A percentile compares a stretch with the other conserved stretches of the same genome.
Conservation (phyloP, 305 asterid genomes). For the Ilex paraguariensis region DNA sequence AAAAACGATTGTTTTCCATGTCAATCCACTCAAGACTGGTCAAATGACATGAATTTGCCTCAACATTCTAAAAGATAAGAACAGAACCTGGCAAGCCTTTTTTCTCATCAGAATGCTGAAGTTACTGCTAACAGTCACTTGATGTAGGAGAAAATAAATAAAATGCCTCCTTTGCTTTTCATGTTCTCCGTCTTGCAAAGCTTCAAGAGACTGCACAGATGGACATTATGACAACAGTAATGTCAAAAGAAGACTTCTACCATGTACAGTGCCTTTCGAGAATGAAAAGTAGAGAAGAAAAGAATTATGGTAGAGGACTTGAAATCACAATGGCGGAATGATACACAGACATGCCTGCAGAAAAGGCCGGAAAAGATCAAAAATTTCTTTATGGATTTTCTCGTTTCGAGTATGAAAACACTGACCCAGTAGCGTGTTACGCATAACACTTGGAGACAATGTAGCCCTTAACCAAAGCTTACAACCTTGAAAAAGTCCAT, state of each 20-base stretch:
- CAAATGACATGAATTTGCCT: conserved; percentile 12
- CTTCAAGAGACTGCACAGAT: conserved; percentile 87
- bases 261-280: conserved; percentile 4
- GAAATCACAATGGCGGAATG: conserved; percentile 11
- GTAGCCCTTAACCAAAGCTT: conserved; percentile 98
- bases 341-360: conserved; percentile 66
- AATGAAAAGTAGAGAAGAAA: conserved; percentile 8
- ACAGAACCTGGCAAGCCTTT: conserved; percentile 90
- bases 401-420: conserved; percentile 98
- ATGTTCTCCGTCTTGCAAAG: conserved; percentile 97
- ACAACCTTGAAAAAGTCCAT: conserved; percentile 53
- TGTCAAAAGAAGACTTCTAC: conserved; percentile 16
- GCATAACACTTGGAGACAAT: conserved; percentile 93
- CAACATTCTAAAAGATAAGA: conserved; percentile 17
- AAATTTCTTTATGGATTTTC: conserved; percentile 98
- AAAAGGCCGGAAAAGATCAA: conserved; percentile 97
- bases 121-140: conserved; percentile 93
- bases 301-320: conserved; percentile 7
- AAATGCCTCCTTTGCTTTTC: conserved; percentile 95
- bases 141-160: conserved; percentile 92
- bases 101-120: conserved; percentile 90
- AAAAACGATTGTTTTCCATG: conserved; percentile 2
- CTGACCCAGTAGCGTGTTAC: conserved; percentile 94
- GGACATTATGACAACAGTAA: conserved; percentile 15
- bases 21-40: conserved; percentile 1